phyloP scores from a whole-genome alignment of 805 yeast species.

The Cyberlindnera petersonii region DNA sequence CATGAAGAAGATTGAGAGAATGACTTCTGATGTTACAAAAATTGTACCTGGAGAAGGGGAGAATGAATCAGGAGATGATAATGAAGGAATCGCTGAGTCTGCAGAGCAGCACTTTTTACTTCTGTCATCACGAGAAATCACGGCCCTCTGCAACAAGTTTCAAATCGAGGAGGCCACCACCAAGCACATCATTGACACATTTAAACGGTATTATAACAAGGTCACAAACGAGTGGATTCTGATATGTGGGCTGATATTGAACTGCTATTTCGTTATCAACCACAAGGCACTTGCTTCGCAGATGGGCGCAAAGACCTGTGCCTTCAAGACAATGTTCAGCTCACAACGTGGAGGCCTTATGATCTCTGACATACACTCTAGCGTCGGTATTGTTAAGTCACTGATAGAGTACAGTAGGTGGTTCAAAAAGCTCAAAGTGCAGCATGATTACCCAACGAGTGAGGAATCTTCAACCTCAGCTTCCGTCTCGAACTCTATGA shows the following conservation, averaged over 20 bases:
- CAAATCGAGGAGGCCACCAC: slow-evolving; percentile 55
- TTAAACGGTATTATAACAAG: slow-evolving; percentile 45
- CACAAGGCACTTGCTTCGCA: slow-evolving; percentile 40
- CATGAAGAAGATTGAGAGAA: slow-evolving; percentile 1
- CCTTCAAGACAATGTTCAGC: slow-evolving; percentile 47
- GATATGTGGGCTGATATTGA: slow-evolving; percentile 61
- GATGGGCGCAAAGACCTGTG: slow-evolving; percentile 45
- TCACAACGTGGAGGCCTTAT: slow-evolving; percentile 52
- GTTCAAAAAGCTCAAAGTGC: slow-evolving; percentile 51
- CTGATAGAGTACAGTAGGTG: slow-evolving; percentile 57
- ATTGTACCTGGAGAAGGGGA: not conserved
- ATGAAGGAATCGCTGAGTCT: slow-evolving; percentile 1
- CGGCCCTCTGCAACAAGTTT: slow-evolving; percentile 57
- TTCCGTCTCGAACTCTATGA: slow-evolving; percentile 25
- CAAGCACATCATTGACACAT: slow-evolving; percentile 46
- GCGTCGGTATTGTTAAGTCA: slow-evolving; percentile 51
- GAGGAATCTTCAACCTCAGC: slow-evolving; percentile 19
- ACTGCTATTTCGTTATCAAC: slow-evolving; percentile 54
- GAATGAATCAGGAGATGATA: not conserved
- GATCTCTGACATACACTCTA: slow-evolving; percentile 45
- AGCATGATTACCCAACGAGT: slow-evolving; percentile 31
- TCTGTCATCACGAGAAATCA: slow-evolving; percentile 39
- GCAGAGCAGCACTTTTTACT: slow-evolving; percentile 30
- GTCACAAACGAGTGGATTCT: slow-evolving; percentile 65
- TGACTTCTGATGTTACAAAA: not conserved